A percentile compares a stretch with the other conserved stretches of the same genome.
phyloP scores from a whole-genome alignment of 2,329 filamentous ascomycete species.

The Colletotrichum costaricense region DNA sequence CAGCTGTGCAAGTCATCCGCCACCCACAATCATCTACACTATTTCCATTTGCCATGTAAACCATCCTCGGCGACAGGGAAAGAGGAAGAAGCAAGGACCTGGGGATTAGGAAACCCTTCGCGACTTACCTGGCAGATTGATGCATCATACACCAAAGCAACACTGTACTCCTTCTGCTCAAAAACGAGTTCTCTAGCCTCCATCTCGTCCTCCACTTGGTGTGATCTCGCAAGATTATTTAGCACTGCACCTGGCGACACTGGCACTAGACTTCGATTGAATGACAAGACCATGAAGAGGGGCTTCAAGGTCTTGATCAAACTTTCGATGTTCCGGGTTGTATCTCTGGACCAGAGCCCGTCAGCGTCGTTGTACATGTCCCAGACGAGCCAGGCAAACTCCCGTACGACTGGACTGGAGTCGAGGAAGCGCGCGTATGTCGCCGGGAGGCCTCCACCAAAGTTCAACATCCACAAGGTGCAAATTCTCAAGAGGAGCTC shows the following conservation, averaged over 20 bases:
- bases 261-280: not conserved
- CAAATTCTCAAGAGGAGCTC: not conserved
- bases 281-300: not conserved
- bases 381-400: constrained; percentile 20
- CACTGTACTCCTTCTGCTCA: not conserved
- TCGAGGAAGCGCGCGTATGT: constrained; percentile 23
- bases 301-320: not conserved
- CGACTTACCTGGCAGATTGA: not conserved
- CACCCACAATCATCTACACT: not conserved
- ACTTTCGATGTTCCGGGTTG: not conserved
- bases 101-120: not conserved
- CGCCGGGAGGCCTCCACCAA: not conserved
- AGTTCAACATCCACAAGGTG: not conserved
- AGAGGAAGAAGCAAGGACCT: not conserved
- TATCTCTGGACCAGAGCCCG: not conserved
- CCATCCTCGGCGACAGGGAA: not conserved
- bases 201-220: not conserved
- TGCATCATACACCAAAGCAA: not conserved
- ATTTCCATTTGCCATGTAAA: not conserved
- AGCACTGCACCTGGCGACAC: not conserved
- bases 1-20: not conserved
- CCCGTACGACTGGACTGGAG: not conserved
- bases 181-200: constrained; percentile 11
- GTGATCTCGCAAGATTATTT: not conserved
- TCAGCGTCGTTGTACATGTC: not conserved